Evolutionary conservation across 2,329 filamentous ascomycete species (phyloP), one percentile per base, ranked within the genome.

Genomic region (Paecilomyces sp.): DNA sequence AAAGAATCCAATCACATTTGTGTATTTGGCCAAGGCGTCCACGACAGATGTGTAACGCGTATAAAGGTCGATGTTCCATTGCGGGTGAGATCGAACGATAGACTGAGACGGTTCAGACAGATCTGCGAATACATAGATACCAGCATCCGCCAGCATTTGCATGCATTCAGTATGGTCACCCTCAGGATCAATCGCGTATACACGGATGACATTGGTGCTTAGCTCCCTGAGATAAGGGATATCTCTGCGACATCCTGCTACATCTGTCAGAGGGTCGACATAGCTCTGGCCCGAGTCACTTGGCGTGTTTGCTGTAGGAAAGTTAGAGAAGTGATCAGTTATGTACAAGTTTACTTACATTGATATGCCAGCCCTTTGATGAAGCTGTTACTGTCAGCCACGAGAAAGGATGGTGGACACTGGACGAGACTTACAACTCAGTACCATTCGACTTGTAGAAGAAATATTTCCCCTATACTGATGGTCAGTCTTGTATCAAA

Each of bases 341-440:
- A 13, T 15, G 15, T 3, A 52, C 6, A 12, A 69, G 67, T 55
- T 3, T 6, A 73, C 76, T 64, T 75, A 80, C 72, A 85, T 81
- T 97, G 93, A 79, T 97, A 97, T 64, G 92, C 93, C 67, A 97
- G 81, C 78, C 93, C 93, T 76, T 88, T 90, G 77, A 97, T 89
- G 82, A 87, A 95, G 79, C 83, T 85, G 63, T 58, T 11, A 4
- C 62, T 18, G 34, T 82, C 84, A 67, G 57, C n/a, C 2, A 54
- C 18, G 15, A 54, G 31, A 13, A 58, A 6, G 25, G 31, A 51
- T 67, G 71, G 66, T 15, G 51, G 34, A 65, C 75, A 91, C 15
- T 47, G 3, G 3, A 91, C 55, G 82, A 85, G 64, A 59, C 80
- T 71, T 77, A 85, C 82, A 89, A 89, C 78, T 89, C 83, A 28